Evolutionary conservation across 192 early-diverging fungal species (phyloP), one percentile per base, ranked within the genome.

Genomic region (Coemansia sp.): DNA sequence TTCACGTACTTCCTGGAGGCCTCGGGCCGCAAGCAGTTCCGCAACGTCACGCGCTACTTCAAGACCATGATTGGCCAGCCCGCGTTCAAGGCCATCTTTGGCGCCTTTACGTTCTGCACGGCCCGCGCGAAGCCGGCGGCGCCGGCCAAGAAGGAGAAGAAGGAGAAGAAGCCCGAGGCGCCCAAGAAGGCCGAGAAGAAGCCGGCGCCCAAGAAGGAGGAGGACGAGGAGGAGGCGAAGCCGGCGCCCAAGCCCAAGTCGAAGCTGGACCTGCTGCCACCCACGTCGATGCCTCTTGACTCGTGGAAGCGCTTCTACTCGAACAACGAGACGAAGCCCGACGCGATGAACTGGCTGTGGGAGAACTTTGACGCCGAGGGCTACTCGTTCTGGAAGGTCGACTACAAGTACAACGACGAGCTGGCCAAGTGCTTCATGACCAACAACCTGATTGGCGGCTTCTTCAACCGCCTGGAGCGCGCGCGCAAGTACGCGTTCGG

Each of bases 241-340:
- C 87, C 88, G 57, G 85, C 77, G 58, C 92, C 93, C 72, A 94
- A 95, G 87, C 86, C 85, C 71, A 94, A 97, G 89, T 91, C 87
- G 85, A 86, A 87, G 71, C 81, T 95, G 58, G 93, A 95, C 69
- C 80, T 88, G 64, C 84, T 95, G 64, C 94, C 93, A 60, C 85
- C 87, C 49, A 87, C 91, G 64, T 67, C 81, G 60, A 89, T 97
- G 81, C 76, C 83, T 64, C 69, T 97, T 47, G 93, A 97, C 58
- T 88, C 89, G 62, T 97, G 95, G 94, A 97, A 97, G 85, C 89
- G 93, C 57, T 87, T 92, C 81, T 97, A 97, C 87, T 95, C 93
- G 53, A 97, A 97, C 89, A 93, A 95, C 82, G 87, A 94, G 50
- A 92, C 92, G 67, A 79, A 82, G 62, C 88, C 89, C 49, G 84